These are phyloP conservation scores for Tephrocybe rancida DNA, from an alignment of 768 basidiomycete species.

Conservation along the genomic window DNA sequence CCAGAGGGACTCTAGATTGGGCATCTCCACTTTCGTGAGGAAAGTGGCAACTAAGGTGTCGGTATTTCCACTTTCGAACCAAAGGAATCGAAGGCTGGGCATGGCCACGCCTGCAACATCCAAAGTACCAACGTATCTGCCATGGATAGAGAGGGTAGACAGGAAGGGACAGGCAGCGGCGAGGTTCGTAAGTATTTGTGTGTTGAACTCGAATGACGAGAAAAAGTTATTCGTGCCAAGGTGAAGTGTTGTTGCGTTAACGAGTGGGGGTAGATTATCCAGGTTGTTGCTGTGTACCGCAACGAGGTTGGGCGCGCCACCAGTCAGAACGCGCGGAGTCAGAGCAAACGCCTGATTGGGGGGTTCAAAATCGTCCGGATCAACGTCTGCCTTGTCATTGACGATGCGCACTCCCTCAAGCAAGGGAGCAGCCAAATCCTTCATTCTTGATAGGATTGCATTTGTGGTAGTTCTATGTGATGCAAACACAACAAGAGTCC, in stretches of 20 bases:
- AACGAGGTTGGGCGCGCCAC: constrained; percentile 14
- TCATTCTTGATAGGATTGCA: constrained; percentile 23
- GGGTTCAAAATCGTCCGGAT: background rate
- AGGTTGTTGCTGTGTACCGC: constrained; percentile 14
- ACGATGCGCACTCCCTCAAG: constrained; percentile 27
- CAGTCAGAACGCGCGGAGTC: constrained; percentile 9
- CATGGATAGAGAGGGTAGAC: constrained; percentile 31
- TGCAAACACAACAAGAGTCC: constrained; percentile 26
- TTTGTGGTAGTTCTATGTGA: constrained; percentile 23
- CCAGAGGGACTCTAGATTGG: constrained; percentile 37
- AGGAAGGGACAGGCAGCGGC: constrained; percentile 21
- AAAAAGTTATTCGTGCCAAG: constrained; percentile 19
- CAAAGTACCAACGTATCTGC: constrained; percentile 23
- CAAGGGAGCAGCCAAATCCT: constrained; percentile 20
- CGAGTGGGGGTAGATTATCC: constrained; percentile 25
- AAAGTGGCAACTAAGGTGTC: constrained; percentile 26
- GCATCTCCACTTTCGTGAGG: constrained; percentile 29
- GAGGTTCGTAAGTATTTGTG: constrained; percentile 7
- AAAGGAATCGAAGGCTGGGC: constrained; percentile 29
- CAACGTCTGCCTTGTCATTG: background rate
- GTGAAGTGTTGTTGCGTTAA: constrained; percentile 33
- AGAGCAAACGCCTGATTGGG: background rate
- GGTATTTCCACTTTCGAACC: constrained; percentile 22
- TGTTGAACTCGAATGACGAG: constrained; percentile 7
- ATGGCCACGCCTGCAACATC: constrained; percentile 17